phyloP scores from a whole-genome alignment of 2,329 filamentous ascomycete genomes.

The Calonectria hongkongensis region DNA sequence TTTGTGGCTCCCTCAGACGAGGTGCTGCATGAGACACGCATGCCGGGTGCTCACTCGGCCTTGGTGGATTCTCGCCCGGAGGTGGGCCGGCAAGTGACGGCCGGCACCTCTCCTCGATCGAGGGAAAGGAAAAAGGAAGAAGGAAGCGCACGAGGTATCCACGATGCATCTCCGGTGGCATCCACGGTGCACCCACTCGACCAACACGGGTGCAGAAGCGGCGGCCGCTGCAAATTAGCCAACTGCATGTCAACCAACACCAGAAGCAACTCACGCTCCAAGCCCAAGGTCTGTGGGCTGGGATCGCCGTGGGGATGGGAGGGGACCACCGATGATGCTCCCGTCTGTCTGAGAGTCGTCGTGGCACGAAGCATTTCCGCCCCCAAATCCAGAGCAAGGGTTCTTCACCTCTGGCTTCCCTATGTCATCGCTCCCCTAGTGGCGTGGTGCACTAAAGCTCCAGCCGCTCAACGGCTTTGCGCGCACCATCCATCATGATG shows the following conservation, averaged over 20 bases:
- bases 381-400: constrained; percentile 7
- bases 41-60: neutral
- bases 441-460: constrained; percentile 18
- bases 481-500: constrained; percentile 23
- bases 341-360: neutral
- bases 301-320: neutral
- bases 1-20: neutral
- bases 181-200: neutral
- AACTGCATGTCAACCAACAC: constrained; percentile 9
- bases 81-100: constrained; percentile 8
- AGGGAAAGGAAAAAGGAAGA: constrained; percentile 12
- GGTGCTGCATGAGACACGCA: neutral
- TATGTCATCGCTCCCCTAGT: constrained; percentile 5
- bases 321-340: constrained; percentile 2
- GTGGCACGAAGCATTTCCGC: constrained; percentile 10
- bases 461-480: constrained; percentile 23
- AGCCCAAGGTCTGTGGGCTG: neutral
- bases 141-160: neutral
- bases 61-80: neutral
- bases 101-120: constrained; percentile 4
- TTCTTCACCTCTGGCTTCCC: constrained; percentile 1
- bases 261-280: neutral
- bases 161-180: neutral
- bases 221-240: constrained; percentile 10
- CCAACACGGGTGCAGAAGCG: neutral